Conservation (phyloP, 2,329 filamentous ascomycete species). For the Pseudophaeomoniella oleicola region DNA sequence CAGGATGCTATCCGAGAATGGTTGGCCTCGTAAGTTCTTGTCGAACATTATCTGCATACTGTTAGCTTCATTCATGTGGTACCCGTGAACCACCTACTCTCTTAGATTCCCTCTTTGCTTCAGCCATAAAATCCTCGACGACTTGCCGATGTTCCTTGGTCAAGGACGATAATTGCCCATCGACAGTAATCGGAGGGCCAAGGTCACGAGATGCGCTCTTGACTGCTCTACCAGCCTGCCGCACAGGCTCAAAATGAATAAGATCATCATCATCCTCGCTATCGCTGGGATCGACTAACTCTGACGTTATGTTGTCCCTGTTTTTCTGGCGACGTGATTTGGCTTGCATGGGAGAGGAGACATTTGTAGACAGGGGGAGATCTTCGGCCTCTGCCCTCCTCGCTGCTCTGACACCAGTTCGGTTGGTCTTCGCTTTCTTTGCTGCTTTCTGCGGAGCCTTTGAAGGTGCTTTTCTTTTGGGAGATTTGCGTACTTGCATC, state of each 20-base stretch:
- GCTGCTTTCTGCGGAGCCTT: conserved; percentile 11
- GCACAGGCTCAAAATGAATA: conserved; percentile 28
- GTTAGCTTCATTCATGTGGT: conserved; percentile 3
- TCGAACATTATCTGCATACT: conserved; percentile 24
- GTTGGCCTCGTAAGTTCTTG: conserved; percentile 28
- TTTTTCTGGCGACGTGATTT: conserved; percentile 22
- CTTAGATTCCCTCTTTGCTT: conserved; percentile 27
- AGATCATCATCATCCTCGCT: conserved; percentile 22
- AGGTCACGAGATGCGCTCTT: conserved; percentile 15
- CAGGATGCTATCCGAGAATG: conserved; percentile 30
- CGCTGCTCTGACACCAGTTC: conserved; percentile 19
- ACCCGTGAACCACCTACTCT: conserved; percentile 16
- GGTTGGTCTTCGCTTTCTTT: conserved; percentile 15
- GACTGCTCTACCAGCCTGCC: conserved; percentile 18
- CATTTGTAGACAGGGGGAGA: conserved; percentile 48
- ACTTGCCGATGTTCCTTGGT: conserved; percentile 27
- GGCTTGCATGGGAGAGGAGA: conserved; percentile 48
- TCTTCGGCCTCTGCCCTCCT: conserved; percentile 18
- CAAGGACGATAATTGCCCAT: conserved; percentile 25
- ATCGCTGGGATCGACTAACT: conserved; percentile 7
- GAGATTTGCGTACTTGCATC: conserved; percentile 38
- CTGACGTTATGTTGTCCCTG: conserved; percentile 11
- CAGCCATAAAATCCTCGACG: conserved; percentile 31
- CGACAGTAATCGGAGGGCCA: conserved; percentile 32
- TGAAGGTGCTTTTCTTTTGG: conserved; percentile 22